These are phyloP conservation scores for Cajanus cajan DNA, from an alignment of 306 rosid genomes.

Conservation along the genomic window DNA sequence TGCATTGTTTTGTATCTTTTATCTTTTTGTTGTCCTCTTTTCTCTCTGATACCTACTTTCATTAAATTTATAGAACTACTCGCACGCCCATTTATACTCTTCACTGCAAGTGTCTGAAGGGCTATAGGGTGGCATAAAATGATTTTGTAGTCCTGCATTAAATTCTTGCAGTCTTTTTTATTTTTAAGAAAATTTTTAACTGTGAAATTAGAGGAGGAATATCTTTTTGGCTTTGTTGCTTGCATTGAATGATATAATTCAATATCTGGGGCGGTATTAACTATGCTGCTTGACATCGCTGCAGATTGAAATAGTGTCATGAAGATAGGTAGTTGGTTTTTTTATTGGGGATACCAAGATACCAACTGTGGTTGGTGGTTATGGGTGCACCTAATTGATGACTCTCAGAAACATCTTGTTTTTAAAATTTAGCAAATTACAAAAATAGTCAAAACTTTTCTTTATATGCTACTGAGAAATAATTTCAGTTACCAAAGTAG, in stretches of 20 bases:
- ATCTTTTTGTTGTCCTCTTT: neutral
- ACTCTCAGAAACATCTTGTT: neutral
- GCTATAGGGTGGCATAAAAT: neutral
- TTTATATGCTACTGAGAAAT: no score
- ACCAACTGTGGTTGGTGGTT: neutral
- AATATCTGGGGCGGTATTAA: neutral
- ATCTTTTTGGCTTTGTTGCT: neutral
- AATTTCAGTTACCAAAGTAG: no score
- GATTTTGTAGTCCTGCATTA: neutral
- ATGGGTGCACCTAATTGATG: neutral
- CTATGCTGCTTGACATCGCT: neutral
- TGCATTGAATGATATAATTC: neutral
- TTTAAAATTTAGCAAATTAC: neutral
- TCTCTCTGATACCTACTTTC: no score
- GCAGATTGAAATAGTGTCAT: neutral
- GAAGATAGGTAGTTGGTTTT: constrained; percentile 18
- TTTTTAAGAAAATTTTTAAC: neutral
- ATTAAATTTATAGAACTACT: neutral
- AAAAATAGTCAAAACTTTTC: neutral
- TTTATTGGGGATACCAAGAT: constrained; percentile 27
- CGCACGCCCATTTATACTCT: neutral
- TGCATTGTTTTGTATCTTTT: neutral
- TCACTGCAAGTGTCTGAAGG: neutral
- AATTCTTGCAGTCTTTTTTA: neutral
- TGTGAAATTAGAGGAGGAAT: neutral